Evolutionary conservation across 257 asterid species (phyloP), one percentile per base, ranked within the genome.

Genomic region (Solanum rostratum): DNA sequence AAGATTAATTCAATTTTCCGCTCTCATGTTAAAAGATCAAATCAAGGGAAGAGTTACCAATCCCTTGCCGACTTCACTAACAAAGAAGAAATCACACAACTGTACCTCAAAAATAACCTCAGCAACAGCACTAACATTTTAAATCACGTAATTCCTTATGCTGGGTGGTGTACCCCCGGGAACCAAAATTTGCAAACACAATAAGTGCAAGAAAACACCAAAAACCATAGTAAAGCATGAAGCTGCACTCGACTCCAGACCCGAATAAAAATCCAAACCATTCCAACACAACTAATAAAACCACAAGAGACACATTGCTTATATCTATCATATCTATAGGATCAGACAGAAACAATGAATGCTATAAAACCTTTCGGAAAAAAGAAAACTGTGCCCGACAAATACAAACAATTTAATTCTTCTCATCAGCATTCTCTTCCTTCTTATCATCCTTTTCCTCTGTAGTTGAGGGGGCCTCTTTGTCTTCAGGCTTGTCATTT

Each of bases 401-500:
- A 43, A 85, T 29, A 13, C 10, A 83, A 74, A 69, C 50, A 45
- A 73, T 71, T 90, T 85, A 91, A 87, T 86, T 86, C 86, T 89
- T 87, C 50, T 89, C 87, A 2, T 74, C 87, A 24, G 90, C 20
- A 45, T 87, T 84, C 71, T 83, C 91, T 19, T 68, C 78, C 59
- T 84, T 87, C 12, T 87, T 90, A 74, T 87, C 86, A 52, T 45
- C 83, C 84, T 91, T 87, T 86, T 85, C 93, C 81, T 85, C 89
- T 18, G 90, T 53, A 37, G 88, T 11, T 15, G 85, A 63, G 6
- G 92, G 50, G 69, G 85, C 89, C 86, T 89, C 87, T 78, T 89
- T 86, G 69, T 85, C 91, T 86, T 90, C 92, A 7, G 90, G 29
- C 83, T 90, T 90, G 89, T 91, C 92, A 60, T 88, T 93, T 80